Evolutionary conservation across 2,329 filamentous ascomycete species (phyloP).

Genomic region (Aspergillus ibericus): DNA sequence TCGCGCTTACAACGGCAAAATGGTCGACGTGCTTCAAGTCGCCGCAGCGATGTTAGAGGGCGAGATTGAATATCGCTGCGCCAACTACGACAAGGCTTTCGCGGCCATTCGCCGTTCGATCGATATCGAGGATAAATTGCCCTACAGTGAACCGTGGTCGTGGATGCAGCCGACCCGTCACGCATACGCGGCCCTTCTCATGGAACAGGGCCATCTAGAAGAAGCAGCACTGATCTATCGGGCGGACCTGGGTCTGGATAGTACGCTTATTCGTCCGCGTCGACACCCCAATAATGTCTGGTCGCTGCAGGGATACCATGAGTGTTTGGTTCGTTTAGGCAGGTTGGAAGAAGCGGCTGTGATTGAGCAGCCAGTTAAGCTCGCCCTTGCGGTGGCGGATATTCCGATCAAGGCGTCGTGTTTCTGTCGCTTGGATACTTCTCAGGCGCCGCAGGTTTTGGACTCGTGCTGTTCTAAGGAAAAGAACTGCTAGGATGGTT

Average conservation of each 20-base stretch:
- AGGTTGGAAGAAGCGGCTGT: slow-evolving; percentile 46
- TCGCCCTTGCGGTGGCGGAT: slow-evolving; percentile 58
- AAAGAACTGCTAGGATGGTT: slow-evolving; percentile 3
- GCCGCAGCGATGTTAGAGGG: slow-evolving; percentile 66
- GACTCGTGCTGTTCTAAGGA: background rate
- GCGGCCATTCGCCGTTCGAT: slow-evolving; percentile 57
- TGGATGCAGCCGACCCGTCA: slow-evolving; percentile 75
- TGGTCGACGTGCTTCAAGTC: slow-evolving; percentile 62
- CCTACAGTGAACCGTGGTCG: slow-evolving; percentile 72
- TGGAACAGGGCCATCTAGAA: slow-evolving; percentile 61
- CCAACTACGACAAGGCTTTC: slow-evolving; percentile 60
- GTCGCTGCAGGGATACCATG: slow-evolving; percentile 69
- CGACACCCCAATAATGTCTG: slow-evolving; percentile 72
- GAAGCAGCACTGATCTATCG: slow-evolving; percentile 58
- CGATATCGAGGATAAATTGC: slow-evolving; percentile 59
- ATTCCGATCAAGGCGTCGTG: slow-evolving; percentile 58
- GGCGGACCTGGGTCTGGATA: slow-evolving; percentile 60
- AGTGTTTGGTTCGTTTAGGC: slow-evolving; percentile 61
- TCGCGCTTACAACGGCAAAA: slow-evolving; percentile 67
- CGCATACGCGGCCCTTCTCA: slow-evolving; percentile 65
- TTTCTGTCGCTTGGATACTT: slow-evolving; percentile 49
- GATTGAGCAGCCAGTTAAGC: slow-evolving; percentile 48
- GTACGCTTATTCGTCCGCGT: slow-evolving; percentile 59
- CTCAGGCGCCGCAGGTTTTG: slow-evolving; percentile 9
- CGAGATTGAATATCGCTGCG: slow-evolving; percentile 68